A percentile compares a stretch with the other conserved stretches of the same genome.
Conservation (phyloP, 2,329 filamentous ascomycete species). For the Fusarium poae region DNA sequence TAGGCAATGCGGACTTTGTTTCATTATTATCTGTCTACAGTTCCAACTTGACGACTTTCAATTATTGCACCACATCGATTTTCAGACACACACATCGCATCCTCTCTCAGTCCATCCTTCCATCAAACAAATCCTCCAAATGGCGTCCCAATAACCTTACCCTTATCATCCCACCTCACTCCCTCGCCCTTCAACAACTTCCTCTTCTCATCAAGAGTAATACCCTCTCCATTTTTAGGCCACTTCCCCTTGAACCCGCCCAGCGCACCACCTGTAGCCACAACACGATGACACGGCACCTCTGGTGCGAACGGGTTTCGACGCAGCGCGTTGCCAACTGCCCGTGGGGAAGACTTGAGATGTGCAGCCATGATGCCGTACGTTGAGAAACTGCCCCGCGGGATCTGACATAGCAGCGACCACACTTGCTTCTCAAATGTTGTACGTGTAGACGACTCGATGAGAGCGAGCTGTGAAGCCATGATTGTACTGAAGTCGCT, state of each 20-base stretch:
- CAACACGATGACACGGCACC: slow-evolving; percentile 85
- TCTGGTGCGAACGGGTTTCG: slow-evolving; percentile 85
- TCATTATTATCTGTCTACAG: not conserved
- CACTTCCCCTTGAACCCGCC: slow-evolving; percentile 79
- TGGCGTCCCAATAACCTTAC: slow-evolving; percentile 70
- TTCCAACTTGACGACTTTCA: not conserved
- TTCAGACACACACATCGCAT: not conserved
- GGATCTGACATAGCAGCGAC: slow-evolving; percentile 80
- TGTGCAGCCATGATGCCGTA: slow-evolving; percentile 79
- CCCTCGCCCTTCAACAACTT: slow-evolving; percentile 72
- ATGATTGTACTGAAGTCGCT: slow-evolving; percentile 44
- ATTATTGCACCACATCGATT: not conserved
- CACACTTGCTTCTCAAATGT: slow-evolving; percentile 76
- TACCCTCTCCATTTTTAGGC: slow-evolving; percentile 70
- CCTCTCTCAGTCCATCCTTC: not conserved
- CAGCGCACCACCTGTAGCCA: slow-evolving; percentile 78
- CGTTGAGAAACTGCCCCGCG: slow-evolving; percentile 79
- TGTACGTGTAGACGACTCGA: slow-evolving; percentile 61
- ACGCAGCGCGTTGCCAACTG: slow-evolving; percentile 81
- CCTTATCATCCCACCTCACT: slow-evolving; percentile 71
- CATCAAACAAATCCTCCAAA: slow-evolving; percentile 51
- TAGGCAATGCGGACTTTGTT: slow-evolving; percentile 3
- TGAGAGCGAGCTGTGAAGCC: slow-evolving; percentile 59
- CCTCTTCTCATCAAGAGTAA: slow-evolving; percentile 74
- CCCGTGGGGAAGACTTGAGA: slow-evolving; percentile 78